Evolutionary conservation across 345 rosid species (phyloP), one percentile per base, ranked within the genome.

Genomic region (Sisymbrium altissimum): DNA sequence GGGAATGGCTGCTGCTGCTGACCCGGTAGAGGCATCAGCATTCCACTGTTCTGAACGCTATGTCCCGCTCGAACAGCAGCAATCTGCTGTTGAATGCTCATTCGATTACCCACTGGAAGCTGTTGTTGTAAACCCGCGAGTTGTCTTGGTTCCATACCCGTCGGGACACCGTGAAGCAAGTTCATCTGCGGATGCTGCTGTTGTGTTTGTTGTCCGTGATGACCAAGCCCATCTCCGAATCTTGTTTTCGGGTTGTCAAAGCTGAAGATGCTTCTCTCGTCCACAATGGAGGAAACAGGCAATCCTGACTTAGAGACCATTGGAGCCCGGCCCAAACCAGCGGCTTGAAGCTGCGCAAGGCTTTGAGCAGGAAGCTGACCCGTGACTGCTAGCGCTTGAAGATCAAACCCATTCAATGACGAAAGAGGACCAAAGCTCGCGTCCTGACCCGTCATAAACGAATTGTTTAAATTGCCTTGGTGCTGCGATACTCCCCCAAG

Each of bases 311-410:
- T 90, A 13, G 81, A 78, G 36, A 78, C 75, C 52, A 82, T 76
- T 7, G 92, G 29, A 53, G 97, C 74, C 58, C 92, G 79, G 62
- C 87, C 93, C 75, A 95, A 81, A 63, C 91, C 96, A 1, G 92
- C 85, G 3, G 89, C 97, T 84, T 95, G 99, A 66, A 95, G 90
- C 43, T 96, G 90, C 30, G 25, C 25, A 23, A 23, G 25, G 25
- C 97, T 90, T 68, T 88, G 97, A 10, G 96, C 89, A 3, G 93
- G 96, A 23, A 92, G 86, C 75, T 88, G 97, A 78, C 92, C 96
- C 10, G 91, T 25, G 29, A 86, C 96, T 19, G 96, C 93, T 78
- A 95, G 83, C 6, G 93, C 77, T 83, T 90, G 97, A 46, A 92
- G 83, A 64, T 95, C 99, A 23, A 88, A 78, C 49, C 97, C 97